Conservation (phyloP, 352 stramenopile species). For the Phytophthora idaei region DNA sequence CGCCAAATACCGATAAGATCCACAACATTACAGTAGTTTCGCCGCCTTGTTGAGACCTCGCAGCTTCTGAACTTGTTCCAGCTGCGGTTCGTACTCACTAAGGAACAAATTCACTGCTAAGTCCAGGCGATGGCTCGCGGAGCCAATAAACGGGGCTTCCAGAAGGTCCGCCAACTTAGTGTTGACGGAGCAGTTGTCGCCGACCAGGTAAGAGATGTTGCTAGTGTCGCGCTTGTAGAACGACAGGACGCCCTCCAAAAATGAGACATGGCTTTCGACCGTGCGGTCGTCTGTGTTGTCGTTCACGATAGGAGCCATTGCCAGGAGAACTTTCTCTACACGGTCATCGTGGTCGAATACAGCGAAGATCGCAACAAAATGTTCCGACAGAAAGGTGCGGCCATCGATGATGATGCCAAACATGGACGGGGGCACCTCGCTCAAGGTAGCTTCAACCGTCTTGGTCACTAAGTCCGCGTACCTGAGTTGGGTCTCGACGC, state of each 20-base stretch:
- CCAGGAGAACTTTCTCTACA: constrained; percentile 1
- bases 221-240: too few relatives aligned
- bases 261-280: not conserved
- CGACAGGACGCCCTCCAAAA: not conserved
- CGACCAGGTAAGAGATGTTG: too few relatives aligned
- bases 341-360: constrained; percentile 2
- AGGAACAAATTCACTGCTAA: constrained; percentile 3
- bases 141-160: not conserved
- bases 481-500: too few relatives aligned
- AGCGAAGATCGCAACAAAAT: not conserved
- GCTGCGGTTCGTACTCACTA: constrained; percentile 1
- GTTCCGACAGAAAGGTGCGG: not conserved
- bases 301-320: not conserved
- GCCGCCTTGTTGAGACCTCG: not conserved
- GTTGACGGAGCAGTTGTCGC: constrained; percentile 18
- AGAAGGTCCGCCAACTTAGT: not conserved
- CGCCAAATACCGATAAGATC: not conserved
- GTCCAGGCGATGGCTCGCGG: not conserved
- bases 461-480: too few relatives aligned
- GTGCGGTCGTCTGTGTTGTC: not conserved
- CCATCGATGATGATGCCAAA: not conserved
- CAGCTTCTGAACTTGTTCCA: constrained; percentile 9
- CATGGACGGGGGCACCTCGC: too few relatives aligned
- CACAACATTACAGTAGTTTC: not conserved
- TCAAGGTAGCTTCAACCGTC: too few relatives aligned